phyloP scores from a whole-genome alignment of 768 basidiomycete genomes.

The Naganishia vishniacii region DNA sequence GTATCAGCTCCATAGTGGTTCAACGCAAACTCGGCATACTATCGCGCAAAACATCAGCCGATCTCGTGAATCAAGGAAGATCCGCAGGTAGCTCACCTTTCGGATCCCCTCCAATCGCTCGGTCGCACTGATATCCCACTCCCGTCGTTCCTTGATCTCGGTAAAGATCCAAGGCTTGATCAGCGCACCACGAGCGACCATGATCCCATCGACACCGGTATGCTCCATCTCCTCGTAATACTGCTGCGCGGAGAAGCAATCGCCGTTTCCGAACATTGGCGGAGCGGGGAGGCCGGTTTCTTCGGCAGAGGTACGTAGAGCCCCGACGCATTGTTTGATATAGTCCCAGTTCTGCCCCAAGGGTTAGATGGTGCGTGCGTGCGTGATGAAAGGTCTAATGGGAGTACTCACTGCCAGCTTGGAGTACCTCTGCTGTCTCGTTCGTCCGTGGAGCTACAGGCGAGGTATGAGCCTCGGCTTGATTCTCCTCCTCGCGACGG shows the following conservation, averaged over 20 bases:
- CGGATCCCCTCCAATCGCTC: constrained; percentile 75
- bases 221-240: constrained; percentile 71
- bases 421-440: constrained; percentile 88
- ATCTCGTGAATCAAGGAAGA: neutral
- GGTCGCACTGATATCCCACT: constrained; percentile 85
- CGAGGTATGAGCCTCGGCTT: constrained; percentile 3
- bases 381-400: neutral
- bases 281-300: constrained; percentile 58
- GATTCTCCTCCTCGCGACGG: neutral
- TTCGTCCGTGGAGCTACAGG: constrained; percentile 86
- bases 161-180: constrained; percentile 85
- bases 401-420: constrained; percentile 57
- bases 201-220: constrained; percentile 87
- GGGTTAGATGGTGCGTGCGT: neutral
- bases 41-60: neutral
- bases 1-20: constrained; percentile 56
- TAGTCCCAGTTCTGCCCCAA: constrained; percentile 79
- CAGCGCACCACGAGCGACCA: constrained; percentile 89
- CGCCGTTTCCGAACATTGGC: constrained; percentile 96
- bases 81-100: constrained; percentile 54
- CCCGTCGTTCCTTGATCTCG: constrained; percentile 82
- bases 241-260: constrained; percentile 79
- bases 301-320: constrained; percentile 56
- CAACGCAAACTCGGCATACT: constrained; percentile 84
- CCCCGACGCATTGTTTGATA: constrained; percentile 76